A percentile compares a stretch with the other conserved stretches of the same genome.
Conservation (phyloP, 495 filamentous ascomycete genomes). For the Penicillium tannophilum region DNA sequence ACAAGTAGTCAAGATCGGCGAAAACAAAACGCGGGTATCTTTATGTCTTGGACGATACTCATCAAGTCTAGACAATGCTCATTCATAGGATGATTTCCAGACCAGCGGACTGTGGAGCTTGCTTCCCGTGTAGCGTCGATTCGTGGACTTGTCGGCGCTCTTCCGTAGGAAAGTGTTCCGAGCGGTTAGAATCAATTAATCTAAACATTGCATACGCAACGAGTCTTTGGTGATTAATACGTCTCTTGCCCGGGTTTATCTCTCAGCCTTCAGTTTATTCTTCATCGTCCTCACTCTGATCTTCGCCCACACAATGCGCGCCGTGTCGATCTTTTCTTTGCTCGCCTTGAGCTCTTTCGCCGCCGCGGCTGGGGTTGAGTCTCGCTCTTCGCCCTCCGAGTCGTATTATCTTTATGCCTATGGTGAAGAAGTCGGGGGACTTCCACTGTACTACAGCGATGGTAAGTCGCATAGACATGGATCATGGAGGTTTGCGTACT, state of each 20-base stretch:
- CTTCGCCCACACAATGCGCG: neutral
- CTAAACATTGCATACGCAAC: too few species aligned
- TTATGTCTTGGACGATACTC: neutral
- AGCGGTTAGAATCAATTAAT: too few species aligned
- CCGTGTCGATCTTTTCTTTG: neutral
- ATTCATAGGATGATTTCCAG: neutral
- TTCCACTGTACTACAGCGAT: neutral
- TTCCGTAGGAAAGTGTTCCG: too few species aligned
- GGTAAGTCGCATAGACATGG: neutral
- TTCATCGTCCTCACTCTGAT: neutral
- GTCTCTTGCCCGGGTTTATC: too few species aligned
- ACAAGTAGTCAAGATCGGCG: neutral
- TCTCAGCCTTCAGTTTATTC: too few species aligned
- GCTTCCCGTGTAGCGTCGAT: neutral
- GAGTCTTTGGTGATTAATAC: too few species aligned
- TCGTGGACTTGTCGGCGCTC: too few species aligned
- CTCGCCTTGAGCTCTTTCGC: neutral
- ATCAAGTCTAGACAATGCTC: neutral
- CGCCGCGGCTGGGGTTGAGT: neutral
- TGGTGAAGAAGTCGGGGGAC: neutral
- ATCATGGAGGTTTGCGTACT: neutral
- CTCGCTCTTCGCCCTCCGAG: neutral
- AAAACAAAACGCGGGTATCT: neutral
- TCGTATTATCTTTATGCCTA: neutral
- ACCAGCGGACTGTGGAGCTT: neutral